phyloP scores from a whole-genome alignment of 805 yeast genomes.

The Sugiyamaella qingdaonensis region DNA sequence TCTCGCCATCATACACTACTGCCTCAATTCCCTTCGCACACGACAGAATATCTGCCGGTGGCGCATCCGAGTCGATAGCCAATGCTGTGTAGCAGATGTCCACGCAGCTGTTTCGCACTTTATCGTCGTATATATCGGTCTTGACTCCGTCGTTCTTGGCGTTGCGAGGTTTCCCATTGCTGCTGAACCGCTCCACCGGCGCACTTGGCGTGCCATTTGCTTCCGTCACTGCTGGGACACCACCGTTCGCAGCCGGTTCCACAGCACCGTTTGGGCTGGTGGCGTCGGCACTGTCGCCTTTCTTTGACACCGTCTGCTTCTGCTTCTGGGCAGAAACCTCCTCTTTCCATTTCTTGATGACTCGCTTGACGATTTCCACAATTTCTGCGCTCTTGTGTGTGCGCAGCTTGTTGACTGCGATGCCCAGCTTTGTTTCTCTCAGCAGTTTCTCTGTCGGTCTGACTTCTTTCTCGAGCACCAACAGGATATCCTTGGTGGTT shows the following conservation, averaged over 20 bases:
- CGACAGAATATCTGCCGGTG: conserved; percentile 57
- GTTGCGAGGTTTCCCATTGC: conserved; percentile 58
- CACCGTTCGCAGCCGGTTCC: conserved; percentile 9
- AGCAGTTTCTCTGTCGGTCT: conserved; percentile 80
- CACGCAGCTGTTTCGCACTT: conserved; percentile 79
- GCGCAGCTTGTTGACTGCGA: conserved; percentile 86
- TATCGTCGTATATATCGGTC: conserved; percentile 63
- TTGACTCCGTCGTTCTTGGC: conserved; percentile 78
- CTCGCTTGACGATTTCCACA: conserved; percentile 66
- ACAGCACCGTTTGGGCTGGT: conserved; percentile 17
- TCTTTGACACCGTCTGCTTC: conserved; percentile 17
- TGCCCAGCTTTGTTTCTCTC: conserved; percentile 95
- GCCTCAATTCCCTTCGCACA: conserved; percentile 69
- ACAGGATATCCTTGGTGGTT: conserved; percentile 62
- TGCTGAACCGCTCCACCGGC: conserved; percentile 38
- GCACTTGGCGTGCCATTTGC: conserved; percentile 12
- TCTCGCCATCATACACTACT: conserved; percentile 61
- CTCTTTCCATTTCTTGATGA: conserved; percentile 88
- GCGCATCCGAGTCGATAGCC: conserved; percentile 66
- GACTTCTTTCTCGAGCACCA: conserved; percentile 62
- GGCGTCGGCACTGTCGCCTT: background rate
- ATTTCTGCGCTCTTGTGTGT: conserved; percentile 59
- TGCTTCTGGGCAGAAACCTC: conserved; percentile 53
- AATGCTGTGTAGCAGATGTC: conserved; percentile 83
- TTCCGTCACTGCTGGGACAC: conserved; percentile 7